phyloP scores from a whole-genome alignment of 164 flowering plant genomes.

The Sedum album region DNA sequence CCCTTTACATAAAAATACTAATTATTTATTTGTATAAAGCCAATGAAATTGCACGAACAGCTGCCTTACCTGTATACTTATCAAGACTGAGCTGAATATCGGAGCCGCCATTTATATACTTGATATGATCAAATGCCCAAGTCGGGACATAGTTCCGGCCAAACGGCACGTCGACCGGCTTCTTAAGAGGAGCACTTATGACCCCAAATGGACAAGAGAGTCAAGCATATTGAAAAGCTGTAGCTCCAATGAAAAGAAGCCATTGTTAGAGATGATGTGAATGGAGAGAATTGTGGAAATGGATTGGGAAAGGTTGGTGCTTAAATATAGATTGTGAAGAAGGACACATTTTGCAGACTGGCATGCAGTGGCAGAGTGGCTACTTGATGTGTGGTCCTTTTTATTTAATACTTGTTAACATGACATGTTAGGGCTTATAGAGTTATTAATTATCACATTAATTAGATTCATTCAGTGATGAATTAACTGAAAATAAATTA shows the following conservation, averaged over 20 bases:
- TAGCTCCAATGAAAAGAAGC: neutral
- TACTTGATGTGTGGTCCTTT: neutral
- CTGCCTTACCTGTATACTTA: constrained; percentile 20
- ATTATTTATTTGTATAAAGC: too few species aligned
- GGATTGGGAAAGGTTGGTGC: neutral
- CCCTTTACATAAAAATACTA: too few species aligned
- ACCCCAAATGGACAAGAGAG: neutral
- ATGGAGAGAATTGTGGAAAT: neutral
- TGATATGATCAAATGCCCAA: constrained; percentile 33
- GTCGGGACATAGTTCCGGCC: constrained; percentile 26
- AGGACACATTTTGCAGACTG: neutral
- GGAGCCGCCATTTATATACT: constrained; percentile 19
- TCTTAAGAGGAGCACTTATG: neutral
- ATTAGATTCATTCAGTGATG: neutral
- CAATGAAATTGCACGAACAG: neutral
- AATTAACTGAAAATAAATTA: too few species aligned
- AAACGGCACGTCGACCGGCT: constrained; percentile 16
- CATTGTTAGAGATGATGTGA: neutral
- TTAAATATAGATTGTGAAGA: neutral
- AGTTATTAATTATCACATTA: neutral
- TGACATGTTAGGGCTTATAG: neutral
- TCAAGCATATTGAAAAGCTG: neutral
- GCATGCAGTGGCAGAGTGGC: constrained; percentile 5
- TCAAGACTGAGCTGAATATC: constrained; percentile 43
- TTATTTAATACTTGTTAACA: neutral